Conservation (phyloP, 179 eudicot genomes). For the Monotropa hypopitys region DNA sequence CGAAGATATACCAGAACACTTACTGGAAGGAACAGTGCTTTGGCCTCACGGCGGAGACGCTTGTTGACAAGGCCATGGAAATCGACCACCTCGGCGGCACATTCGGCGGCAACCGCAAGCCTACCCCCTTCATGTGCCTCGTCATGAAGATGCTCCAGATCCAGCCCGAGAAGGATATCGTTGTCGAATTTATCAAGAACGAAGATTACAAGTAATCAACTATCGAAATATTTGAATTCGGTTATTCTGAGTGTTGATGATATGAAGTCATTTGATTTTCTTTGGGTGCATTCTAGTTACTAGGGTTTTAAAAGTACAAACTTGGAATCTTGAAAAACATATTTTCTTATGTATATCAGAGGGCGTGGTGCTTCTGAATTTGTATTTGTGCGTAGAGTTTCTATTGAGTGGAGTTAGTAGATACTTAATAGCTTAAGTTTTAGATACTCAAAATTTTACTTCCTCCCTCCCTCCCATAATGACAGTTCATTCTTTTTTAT, state of each 20-base stretch:
- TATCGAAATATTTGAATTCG: not conserved
- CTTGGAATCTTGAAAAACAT: not conserved
- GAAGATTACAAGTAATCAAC: slow-evolving; percentile 3
- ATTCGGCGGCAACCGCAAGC: slow-evolving; percentile 58
- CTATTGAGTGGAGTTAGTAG: too few relatives aligned
- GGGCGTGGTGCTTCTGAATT: not conserved
- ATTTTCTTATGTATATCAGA: not conserved
- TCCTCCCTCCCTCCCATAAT: too few relatives aligned
- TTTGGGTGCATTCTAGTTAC: not conserved
- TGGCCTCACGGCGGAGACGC: slow-evolving; percentile 92
- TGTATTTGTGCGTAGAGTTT: not conserved
- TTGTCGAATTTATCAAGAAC: slow-evolving; percentile 82
- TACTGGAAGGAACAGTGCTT: slow-evolving; percentile 96
- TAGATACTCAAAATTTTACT: too few relatives aligned
- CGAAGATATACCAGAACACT: slow-evolving; percentile 68
- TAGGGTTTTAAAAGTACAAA: not conserved
- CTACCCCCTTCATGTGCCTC: slow-evolving; percentile 10
- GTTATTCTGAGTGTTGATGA: not conserved
- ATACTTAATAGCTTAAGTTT: too few relatives aligned
- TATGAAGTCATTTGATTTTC: not conserved
- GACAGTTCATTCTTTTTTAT: too few relatives aligned
- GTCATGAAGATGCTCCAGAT: slow-evolving; percentile 11
- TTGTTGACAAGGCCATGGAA: slow-evolving; percentile 97
- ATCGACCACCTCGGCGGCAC: slow-evolving; percentile 89
- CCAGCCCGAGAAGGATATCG: slow-evolving; percentile 82